Percentiles rank a stretch among this genome's conserved stretches.
Conservation (phyloP, 2,329 filamentous ascomycete species). For the Fusarium sp. region DNA sequence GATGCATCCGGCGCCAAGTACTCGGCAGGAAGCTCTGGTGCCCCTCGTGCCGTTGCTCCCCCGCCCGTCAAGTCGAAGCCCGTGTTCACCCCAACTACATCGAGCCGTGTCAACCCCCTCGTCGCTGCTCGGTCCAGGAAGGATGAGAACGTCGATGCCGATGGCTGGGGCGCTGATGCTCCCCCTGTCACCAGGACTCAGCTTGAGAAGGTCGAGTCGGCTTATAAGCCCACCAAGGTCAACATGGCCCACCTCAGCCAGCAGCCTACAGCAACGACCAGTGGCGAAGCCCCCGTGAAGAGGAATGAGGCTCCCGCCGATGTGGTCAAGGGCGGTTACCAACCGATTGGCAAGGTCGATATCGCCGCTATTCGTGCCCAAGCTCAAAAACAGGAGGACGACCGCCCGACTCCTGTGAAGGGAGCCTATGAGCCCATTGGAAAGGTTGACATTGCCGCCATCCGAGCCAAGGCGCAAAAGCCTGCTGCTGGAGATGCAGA, state of each 20-base stretch:
- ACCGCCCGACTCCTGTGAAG: conserved; percentile 87
- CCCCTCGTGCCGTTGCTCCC: conserved; percentile 64
- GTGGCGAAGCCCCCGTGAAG: conserved; percentile 62
- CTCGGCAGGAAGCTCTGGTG: conserved; percentile 73
- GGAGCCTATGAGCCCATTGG: conserved; percentile 95
- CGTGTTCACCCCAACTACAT: conserved; percentile 83
- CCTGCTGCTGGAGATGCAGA: conserved; percentile 59
- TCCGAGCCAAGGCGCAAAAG: conserved; percentile 84
- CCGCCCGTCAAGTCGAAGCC: conserved; percentile 88
- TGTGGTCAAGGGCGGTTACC: conserved; percentile 87
- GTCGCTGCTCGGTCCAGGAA: conserved; percentile 72
- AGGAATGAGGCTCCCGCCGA: conserved; percentile 63
- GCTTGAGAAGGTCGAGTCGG: conserved; percentile 90
- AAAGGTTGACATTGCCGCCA: conserved; percentile 97
- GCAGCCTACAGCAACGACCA: conserved; percentile 76
- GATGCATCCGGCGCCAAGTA: conserved; percentile 97
- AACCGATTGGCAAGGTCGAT: conserved; percentile 97
- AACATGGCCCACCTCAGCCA: conserved; percentile 88
- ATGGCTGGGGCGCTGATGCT: conserved; percentile 96
- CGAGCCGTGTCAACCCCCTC: conserved; percentile 71
- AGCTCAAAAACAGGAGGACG: conserved; percentile 77
- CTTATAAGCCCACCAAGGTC: conserved; percentile 96
- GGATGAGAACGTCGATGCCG: conserved; percentile 75
- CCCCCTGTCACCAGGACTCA: conserved; percentile 89
- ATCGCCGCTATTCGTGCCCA: conserved; percentile 88